Percentiles rank a stretch among this genome's conserved stretches.
Conservation (phyloP, 1,139 yeast species). For the Taiozyma sp. region DNA sequence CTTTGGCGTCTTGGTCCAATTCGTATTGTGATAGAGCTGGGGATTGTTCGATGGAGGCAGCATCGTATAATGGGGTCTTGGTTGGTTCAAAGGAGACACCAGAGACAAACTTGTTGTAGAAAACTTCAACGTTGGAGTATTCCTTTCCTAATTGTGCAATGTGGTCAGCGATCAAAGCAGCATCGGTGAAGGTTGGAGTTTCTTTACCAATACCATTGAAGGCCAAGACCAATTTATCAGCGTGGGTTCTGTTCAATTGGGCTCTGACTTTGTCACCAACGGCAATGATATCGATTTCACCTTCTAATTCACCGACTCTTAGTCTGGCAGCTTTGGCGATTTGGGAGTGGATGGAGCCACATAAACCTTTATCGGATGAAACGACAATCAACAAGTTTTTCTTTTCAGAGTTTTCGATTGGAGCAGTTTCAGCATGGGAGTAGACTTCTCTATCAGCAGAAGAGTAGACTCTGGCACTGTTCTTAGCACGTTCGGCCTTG, state of each 20-base stretch:
- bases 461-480: constrained; percentile 81
- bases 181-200: constrained; percentile 91
- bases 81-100: constrained; percentile 92
- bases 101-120: constrained; percentile 83
- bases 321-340: constrained; percentile 83
- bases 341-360: constrained; percentile 98
- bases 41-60: constrained; percentile 74
- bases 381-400: constrained; percentile 78
- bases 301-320: constrained; percentile 52
- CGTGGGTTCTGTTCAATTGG: constrained; percentile 82
- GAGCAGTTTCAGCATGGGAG: constrained; percentile 72
- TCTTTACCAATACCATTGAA: constrained; percentile 94
- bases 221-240: constrained; percentile 64
- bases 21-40: constrained; percentile 86
- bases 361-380: constrained; percentile 96
- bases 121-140: constrained; percentile 75
- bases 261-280: constrained; percentile 93
- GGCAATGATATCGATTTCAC: constrained; percentile 77
- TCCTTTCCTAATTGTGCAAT: constrained; percentile 55
- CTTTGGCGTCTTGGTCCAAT: constrained; percentile 71
- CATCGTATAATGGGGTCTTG: constrained; percentile 59
- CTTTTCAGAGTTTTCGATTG: constrained; percentile 42
- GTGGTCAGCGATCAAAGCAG: constrained; percentile 84
- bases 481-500: constrained; percentile 96
- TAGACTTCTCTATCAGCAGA: constrained; percentile 76